Percentiles rank a stretch among this genome's conserved stretches.
Evolutionary conservation across 2,329 filamentous ascomycete species (phyloP).

Genomic region (Xylaria sp.): DNA sequence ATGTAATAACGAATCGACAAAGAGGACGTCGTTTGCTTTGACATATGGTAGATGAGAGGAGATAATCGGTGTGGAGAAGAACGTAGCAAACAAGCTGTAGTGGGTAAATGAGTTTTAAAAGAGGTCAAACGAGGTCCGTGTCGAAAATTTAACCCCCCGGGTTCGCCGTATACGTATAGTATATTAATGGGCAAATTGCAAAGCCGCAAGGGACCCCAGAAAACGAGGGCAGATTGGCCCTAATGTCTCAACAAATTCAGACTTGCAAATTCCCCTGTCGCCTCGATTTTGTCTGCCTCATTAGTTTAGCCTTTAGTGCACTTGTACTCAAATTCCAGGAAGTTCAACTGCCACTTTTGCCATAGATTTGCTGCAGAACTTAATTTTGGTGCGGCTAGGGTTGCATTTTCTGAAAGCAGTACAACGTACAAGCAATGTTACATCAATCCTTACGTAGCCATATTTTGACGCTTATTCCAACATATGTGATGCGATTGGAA

Average conservation of each 20-base stretch:
- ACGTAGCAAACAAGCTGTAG: neutral
- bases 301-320: neutral
- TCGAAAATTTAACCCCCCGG: neutral
- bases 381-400: neutral
- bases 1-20: neutral
- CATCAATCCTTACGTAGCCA: neutral
- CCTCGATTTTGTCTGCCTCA: neutral
- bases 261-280: neutral
- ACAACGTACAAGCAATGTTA: neutral
- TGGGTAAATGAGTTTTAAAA: no score
- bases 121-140: no score
- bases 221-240: no score
- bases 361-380: no score
- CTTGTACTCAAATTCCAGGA: neutral
- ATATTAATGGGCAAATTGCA: neutral
- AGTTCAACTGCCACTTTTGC: neutral
- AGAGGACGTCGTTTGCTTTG: neutral
- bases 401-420: neutral
- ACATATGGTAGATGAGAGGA: conserved; percentile 8
- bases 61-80: neutral
- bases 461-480: neutral
- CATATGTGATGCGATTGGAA: neutral
- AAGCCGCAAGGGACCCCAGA: neutral
- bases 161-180: no score
- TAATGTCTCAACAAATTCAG: neutral